These are phyloP conservation scores for Hypoxylon crocopeplum DNA, from an alignment of 495 filamentous ascomycete species.

Conservation along the genomic window DNA sequence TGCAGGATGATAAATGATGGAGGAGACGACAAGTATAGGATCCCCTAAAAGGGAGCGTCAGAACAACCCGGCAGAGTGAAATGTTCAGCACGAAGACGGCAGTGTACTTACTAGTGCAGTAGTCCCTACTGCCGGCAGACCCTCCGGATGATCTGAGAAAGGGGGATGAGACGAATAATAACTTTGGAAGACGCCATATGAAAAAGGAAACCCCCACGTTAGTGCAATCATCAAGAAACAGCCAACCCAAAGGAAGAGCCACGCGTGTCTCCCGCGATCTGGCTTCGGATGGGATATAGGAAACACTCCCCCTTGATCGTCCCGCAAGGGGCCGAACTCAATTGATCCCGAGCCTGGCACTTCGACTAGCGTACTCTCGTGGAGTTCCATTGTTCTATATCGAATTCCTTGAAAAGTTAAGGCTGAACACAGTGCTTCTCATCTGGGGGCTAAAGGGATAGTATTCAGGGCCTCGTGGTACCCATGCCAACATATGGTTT, in stretches of 20 bases:
- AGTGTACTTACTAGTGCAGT: slow-evolving; percentile 45
- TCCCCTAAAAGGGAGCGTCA: slow-evolving; percentile 40
- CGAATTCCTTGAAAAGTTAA: not conserved
- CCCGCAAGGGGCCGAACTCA: slow-evolving; percentile 6
- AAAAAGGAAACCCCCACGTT: slow-evolving; percentile 73
- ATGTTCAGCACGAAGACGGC: not conserved
- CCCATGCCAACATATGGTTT: too few relatives aligned
- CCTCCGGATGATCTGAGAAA: slow-evolving; percentile 46
- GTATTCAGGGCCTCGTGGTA: too few relatives aligned
- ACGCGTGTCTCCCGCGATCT: slow-evolving; percentile 69
- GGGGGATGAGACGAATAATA: slow-evolving; percentile 56
- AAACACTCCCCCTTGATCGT: not conserved
- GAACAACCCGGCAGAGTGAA: not conserved
- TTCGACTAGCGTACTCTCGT: not conserved
- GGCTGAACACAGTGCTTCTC: too few relatives aligned
- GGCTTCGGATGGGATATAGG: slow-evolving; percentile 23
- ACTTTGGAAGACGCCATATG: slow-evolving; percentile 60
- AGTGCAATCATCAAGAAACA: slow-evolving; percentile 69
- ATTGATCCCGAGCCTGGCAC: slow-evolving; percentile 10
- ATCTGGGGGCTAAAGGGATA: too few relatives aligned
- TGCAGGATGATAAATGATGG: slow-evolving; percentile 47
- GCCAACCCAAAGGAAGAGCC: slow-evolving; percentile 65
- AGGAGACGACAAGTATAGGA: slow-evolving; percentile 59
- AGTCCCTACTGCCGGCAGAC: slow-evolving; percentile 50
- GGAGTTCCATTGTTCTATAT: not conserved